Evolutionary conservation across 148 eudicot genomes (phyloP).

Genomic region (Agrostemma githago): DNA sequence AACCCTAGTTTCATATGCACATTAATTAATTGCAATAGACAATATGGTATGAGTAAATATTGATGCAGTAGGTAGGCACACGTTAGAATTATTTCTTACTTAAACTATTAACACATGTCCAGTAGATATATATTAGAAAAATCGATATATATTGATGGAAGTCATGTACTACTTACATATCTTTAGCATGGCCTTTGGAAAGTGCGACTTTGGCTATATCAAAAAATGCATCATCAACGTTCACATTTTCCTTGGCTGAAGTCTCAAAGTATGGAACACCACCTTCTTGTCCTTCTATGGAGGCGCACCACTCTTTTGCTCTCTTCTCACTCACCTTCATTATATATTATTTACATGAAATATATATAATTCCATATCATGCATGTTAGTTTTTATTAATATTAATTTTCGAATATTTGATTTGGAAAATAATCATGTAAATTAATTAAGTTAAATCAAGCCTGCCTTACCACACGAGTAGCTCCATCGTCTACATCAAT

Average conservation of each 20-base stretch:
- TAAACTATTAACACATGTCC: too few species aligned
- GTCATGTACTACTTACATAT: slow-evolving; percentile 38
- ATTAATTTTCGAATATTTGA: too few species aligned
- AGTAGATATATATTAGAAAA: too few species aligned
- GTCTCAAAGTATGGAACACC: slow-evolving; percentile 57
- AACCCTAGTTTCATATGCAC: too few species aligned
- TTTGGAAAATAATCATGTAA: neutral
- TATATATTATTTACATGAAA: too few species aligned
- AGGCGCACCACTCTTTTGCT: slow-evolving; percentile 61
- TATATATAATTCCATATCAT: too few species aligned
- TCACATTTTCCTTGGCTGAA: slow-evolving; percentile 53
- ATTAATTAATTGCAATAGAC: too few species aligned
- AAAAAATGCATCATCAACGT: slow-evolving; percentile 56
- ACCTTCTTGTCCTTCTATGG: slow-evolving; percentile 27
- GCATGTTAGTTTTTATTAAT: too few species aligned
- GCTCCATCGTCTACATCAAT: slow-evolving; percentile 51
- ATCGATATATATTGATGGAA: neutral
- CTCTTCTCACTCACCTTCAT: slow-evolving; percentile 46
- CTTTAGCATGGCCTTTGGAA: slow-evolving; percentile 27
- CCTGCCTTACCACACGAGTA: slow-evolving; percentile 37
- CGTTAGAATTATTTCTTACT: too few species aligned
- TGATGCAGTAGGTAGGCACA: too few species aligned
- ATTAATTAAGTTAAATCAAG: neutral
- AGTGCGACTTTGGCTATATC: slow-evolving; percentile 53
- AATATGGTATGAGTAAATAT: too few species aligned